These are phyloP conservation scores for Lasiosphaeria miniovina DNA, from an alignment of 495 filamentous ascomycete species.

Conservation along the genomic window DNA sequence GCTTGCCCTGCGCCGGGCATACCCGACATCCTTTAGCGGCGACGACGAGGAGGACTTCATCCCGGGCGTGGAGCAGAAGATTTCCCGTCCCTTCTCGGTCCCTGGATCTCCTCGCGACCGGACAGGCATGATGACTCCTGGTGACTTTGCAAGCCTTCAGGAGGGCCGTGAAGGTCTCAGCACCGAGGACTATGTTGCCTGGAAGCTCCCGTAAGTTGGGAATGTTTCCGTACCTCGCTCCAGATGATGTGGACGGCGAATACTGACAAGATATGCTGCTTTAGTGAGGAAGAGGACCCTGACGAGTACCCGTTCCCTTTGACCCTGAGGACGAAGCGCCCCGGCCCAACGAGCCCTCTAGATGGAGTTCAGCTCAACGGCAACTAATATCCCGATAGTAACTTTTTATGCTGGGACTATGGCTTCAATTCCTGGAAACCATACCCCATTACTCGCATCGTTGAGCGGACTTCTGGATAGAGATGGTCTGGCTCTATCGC, in stretches of 20 bases:
- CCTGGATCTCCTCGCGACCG: slow-evolving; percentile 89
- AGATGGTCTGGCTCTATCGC: neutral
- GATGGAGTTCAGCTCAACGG: slow-evolving; percentile 42
- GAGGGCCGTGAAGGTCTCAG: slow-evolving; percentile 89
- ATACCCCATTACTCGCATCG: too few species aligned
- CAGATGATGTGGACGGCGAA: neutral
- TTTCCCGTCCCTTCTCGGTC: slow-evolving; percentile 87
- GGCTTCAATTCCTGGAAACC: too few species aligned
- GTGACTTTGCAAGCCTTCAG: slow-evolving; percentile 93
- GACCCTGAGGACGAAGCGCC: slow-evolving; percentile 60
- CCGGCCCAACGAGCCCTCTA: slow-evolving; percentile 37
- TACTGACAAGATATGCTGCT: slow-evolving; percentile 18
- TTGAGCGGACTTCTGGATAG: too few species aligned
- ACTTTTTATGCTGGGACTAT: too few species aligned
- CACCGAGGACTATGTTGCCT: slow-evolving; percentile 96
- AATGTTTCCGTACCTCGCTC: neutral
- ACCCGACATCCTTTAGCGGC: slow-evolving; percentile 76
- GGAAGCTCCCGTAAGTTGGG: slow-evolving; percentile 88
- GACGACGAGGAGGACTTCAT: slow-evolving; percentile 81
- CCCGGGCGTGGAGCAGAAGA: slow-evolving; percentile 84
- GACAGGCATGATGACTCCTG: slow-evolving; percentile 97
- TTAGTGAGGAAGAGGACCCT: slow-evolving; percentile 88
- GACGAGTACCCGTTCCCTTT: slow-evolving; percentile 93
- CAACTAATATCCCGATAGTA: slow-evolving; percentile 15
- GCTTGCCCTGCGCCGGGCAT: slow-evolving; percentile 85